Evolutionary conservation across 2,329 filamentous ascomycete genomes (phyloP).

Genomic region (Fusarium continuum): DNA sequence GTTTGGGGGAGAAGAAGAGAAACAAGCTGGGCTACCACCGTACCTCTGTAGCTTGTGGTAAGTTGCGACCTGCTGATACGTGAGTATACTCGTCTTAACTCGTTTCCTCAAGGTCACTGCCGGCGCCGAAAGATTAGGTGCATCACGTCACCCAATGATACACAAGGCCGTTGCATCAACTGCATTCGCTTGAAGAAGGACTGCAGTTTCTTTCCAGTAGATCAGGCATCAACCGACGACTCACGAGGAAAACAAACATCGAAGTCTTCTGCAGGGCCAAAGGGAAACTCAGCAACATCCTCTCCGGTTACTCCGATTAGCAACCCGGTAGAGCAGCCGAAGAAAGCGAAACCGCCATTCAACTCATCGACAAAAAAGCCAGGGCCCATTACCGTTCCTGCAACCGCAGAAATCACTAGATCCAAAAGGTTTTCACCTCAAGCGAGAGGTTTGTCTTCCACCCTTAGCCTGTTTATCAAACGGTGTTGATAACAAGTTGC

Average conservation of each 20-base stretch:
- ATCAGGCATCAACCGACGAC: slow-evolving; percentile 70
- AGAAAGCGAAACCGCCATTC: slow-evolving; percentile 50
- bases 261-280: slow-evolving; percentile 52
- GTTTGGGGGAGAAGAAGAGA: slow-evolving; percentile 66
- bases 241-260: slow-evolving; percentile 54
- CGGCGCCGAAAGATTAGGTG: slow-evolving; percentile 94
- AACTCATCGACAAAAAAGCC: slow-evolving; percentile 56
- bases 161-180: slow-evolving; percentile 83
- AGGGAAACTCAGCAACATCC: slow-evolving; percentile 57
- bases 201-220: slow-evolving; percentile 90
- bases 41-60: slow-evolving; percentile 94
- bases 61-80: slow-evolving; percentile 54
- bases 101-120: slow-evolving; percentile 74
- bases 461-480: slow-evolving; percentile 29
- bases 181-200: slow-evolving; percentile 95
- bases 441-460: slow-evolving; percentile 53
- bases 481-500: slow-evolving; percentile 3
- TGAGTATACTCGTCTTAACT: background rate
- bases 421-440: slow-evolving; percentile 52
- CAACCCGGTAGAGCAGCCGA: slow-evolving; percentile 53
- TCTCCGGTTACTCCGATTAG: slow-evolving; percentile 58
- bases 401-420: slow-evolving; percentile 52
- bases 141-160: slow-evolving; percentile 76
- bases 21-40: slow-evolving; percentile 97
- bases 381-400: slow-evolving; percentile 55